These are phyloP conservation scores for Closterium sp. DNA, from an alignment of 139 green algal genomes.

Conservation along the genomic window DNA sequence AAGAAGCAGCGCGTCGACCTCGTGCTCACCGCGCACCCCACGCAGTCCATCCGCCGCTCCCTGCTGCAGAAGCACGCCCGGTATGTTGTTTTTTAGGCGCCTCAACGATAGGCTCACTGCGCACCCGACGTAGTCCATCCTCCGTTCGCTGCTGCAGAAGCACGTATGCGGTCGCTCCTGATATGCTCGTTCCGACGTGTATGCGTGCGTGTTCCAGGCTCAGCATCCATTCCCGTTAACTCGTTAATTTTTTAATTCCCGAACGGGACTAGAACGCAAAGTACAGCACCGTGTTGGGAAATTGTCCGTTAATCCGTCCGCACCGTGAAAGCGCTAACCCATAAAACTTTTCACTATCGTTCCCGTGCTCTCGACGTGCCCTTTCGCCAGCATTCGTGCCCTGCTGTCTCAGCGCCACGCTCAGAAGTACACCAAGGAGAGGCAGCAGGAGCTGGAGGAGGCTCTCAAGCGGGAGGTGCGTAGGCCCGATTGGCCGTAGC, in stretches of 20 bases:
- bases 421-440: constrained; percentile 10
- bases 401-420: constrained; percentile 20
- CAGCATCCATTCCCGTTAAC: too few relatives aligned
- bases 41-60: constrained; percentile 43
- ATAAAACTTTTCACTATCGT: not conserved
- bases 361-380: not conserved
- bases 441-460: constrained; percentile 5
- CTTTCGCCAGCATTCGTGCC: constrained; percentile 22
- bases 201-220: not conserved
- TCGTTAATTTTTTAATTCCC: too few relatives aligned
- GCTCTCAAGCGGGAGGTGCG: constrained; percentile 16
- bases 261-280: not conserved
- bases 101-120: not conserved
- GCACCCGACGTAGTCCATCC: not conserved
- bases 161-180: not conserved
- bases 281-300: not conserved
- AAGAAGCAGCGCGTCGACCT: constrained; percentile 44
- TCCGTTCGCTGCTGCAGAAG: not conserved
- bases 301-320: not conserved
- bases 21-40: constrained; percentile 48
- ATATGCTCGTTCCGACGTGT: not conserved
- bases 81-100: not conserved
- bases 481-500: not conserved
- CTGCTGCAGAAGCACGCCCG: constrained; percentile 43
- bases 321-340: not conserved